phyloP scores from a whole-genome alignment of 2,329 filamentous ascomycete genomes.

The Diaporthe velutina region DNA sequence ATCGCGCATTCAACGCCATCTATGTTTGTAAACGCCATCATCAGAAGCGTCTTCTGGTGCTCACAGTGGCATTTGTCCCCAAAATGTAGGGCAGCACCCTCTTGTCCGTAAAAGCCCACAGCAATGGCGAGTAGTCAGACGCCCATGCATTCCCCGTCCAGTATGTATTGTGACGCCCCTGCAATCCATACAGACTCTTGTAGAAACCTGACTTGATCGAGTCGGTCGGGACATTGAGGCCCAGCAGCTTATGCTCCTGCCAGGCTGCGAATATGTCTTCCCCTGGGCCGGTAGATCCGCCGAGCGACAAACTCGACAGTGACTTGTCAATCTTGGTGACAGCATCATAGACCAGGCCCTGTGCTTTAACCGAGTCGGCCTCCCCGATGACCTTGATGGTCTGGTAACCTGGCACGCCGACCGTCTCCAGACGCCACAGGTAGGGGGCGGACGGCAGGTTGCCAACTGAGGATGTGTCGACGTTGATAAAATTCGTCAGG shows the following conservation, averaged over 20 bases:
- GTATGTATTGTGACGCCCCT: slow-evolving; percentile 6
- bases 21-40: not conserved
- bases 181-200: not conserved
- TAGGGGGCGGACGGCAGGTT: not conserved
- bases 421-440: slow-evolving; percentile 7
- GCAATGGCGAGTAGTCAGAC: slow-evolving; percentile 5
- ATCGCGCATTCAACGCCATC: rapidly evolving
- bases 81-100: slow-evolving; percentile 5
- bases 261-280: slow-evolving; percentile 12
- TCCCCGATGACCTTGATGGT: slow-evolving; percentile 13
- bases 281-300: not conserved
- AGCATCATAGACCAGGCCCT: not conserved
- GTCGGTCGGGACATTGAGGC: not conserved
- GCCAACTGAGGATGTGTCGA: not conserved
- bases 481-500: slow-evolving; percentile 13
- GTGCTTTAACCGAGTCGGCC: not conserved
- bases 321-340: slow-evolving; percentile 7
- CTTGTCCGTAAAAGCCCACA: slow-evolving; percentile 9
- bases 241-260: not conserved
- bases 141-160: slow-evolving; percentile 23
- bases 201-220: slow-evolving; percentile 16
- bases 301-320: not conserved
- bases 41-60: not conserved
- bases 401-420: slow-evolving; percentile 16
- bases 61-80: not conserved